Conservation (phyloP, 176 grass and related monocot genomes). For the Zea mays region Zm-B73-REFERENCE-NAM-5.0 NC_050101.1:53560501-53561000, state of each 20-base stretch:
- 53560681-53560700: constrained; percentile 38
- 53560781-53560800: constrained; percentile 88
- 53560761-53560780: constrained; percentile 83
- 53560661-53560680: constrained; percentile 43
- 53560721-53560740: constrained; percentile 37
- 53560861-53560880: not conserved
- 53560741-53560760: constrained; percentile 69
- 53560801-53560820: constrained; percentile 37
- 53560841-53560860: not conserved
- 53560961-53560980: constrained; percentile 43
- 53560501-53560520: too few relatives aligned
- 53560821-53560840: not conserved
- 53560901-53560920: constrained; percentile 85
- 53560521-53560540: too few relatives aligned
- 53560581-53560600: too few relatives aligned
- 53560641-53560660: constrained; percentile 40
- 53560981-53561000: not conserved
- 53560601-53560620: not conserved
- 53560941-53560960: constrained; percentile 71
- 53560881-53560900: not conserved
- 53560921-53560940: constrained; percentile 79
- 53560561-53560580: too few relatives aligned
- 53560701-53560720: constrained; percentile 37
- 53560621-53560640: not conserved
- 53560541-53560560: too few relatives aligned